Base-by-base conservation (phyloP, 2,329 filamentous ascomycete genomes). In the Monilinia fructicola region DNA sequence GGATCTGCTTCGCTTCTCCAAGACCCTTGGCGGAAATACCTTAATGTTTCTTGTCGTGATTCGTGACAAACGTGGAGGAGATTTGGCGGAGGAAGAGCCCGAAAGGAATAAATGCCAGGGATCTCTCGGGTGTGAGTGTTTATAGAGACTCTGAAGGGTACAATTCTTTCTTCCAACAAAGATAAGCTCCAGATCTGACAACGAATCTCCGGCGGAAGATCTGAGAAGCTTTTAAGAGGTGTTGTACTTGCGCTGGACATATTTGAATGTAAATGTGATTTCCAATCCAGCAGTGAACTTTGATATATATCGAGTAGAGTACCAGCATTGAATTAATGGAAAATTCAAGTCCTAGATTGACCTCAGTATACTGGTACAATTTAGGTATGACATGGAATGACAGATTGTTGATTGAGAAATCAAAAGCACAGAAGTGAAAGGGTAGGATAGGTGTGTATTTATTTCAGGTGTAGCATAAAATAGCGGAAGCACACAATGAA, bases 1-100 rank as follows among this genome's bases (percentile, higher is more conserved):
- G 18, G 23, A 14, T 60, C 7, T 12, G 31, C 42, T 23, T 6
- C 14, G 0, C 2, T 21, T 4, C 21, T 6, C 56, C 56, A 60
- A 4, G 14, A 35, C 12, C 9, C 28, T 7, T n/a, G 10, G 9
- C 14, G 28, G 23, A 35, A 60, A 12, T 7, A 23, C 11, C 14
- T 48, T 14, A 26, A 26, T 38, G 56, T 18, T 12, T 60, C 56
- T 38, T 38, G 11, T 48, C 56, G 56, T 48, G 56, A 59, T 46
- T 59, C 56, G n/a, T 31, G 26, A 28, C 56, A 59, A 21, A 59
- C 21, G 9, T n/a, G 1, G 6, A 59, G 18, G 11, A 48, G 14
- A 23, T 59, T 48, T 0, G 42, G 42, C 11, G 56, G 56, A 35
- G 56, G 42, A 2, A 59, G 21, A 16, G 46, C 14, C 4, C 31